Conservation (phyloP, 1,284 basidiomycete species). For the Inonotus hispidus region DNA sequence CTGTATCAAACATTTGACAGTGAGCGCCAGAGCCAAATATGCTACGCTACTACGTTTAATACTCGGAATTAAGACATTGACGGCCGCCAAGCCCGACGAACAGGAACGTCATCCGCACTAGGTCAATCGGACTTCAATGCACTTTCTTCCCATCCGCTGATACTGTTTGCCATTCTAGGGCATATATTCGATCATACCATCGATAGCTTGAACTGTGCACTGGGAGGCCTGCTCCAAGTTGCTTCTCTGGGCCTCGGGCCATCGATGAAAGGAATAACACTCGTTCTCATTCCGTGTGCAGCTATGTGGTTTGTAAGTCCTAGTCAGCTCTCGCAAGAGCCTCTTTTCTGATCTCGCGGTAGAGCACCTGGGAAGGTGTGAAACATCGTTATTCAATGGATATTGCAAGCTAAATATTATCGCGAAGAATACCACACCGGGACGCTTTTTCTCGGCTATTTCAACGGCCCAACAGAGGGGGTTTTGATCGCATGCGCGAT, state of each 20-base stretch:
- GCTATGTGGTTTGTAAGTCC: constrained; percentile 24
- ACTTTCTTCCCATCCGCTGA: not conserved
- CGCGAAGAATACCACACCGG: constrained; percentile 23
- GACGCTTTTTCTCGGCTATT: constrained; percentile 23
- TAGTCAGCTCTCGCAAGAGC: not conserved
- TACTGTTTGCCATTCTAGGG: constrained; percentile 10
- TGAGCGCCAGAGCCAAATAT: constrained; percentile 3
- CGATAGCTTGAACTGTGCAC: constrained; percentile 22
- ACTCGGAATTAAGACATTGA: constrained; percentile 20
- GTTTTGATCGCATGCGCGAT: constrained; percentile 22
- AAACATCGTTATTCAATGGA: not conserved
- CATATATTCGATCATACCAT: constrained; percentile 26
- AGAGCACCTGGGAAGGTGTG: constrained; percentile 26
- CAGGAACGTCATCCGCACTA: constrained; percentile 23
- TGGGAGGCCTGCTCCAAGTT: constrained; percentile 21
- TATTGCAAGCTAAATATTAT: not conserved
- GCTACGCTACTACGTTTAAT: not conserved
- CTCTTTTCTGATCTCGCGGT: not conserved
- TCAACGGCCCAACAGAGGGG: constrained; percentile 24
- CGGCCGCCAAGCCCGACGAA: constrained; percentile 23
- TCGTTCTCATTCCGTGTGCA: constrained; percentile 20
- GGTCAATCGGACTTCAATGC: constrained; percentile 13
- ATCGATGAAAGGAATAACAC: constrained; percentile 16
- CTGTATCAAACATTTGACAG: constrained; percentile 26
- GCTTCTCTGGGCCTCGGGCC: constrained; percentile 22